Base-by-base conservation (phyloP, 2,329 filamentous ascomycete genomes). In the Blumeria hordei region DNA sequence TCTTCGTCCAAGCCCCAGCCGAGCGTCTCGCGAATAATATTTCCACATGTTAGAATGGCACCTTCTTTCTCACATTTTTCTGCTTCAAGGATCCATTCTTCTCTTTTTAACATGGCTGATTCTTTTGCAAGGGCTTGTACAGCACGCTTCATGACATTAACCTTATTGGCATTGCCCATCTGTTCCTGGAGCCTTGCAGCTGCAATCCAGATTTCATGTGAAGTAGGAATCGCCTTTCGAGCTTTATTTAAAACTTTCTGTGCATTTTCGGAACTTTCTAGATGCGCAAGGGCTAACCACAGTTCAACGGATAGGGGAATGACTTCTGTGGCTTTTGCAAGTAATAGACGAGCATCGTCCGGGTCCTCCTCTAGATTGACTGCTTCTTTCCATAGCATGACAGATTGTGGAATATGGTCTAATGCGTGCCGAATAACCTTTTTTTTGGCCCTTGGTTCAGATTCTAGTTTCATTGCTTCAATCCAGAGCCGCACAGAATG, bases 361-460 rank as follows among this genome's bases (percentile, higher is more conserved):
- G 84, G 78, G 61, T 94, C 83, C 63, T 95, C 90, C 64, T 96
- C 92, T 55, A 96, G 71, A 62, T 96, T 96, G 59, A 98, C 90
- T 5, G 90, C 83, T 65, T 93, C 88, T 66, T 96, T 98, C 92
- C 92, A 98, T n/a, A 98, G 76, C 44, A 85, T 83, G 51, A 96
- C 92, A 0, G 90, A 96, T 64, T 94, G 87, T 0, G 88, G 88
- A 43, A 95, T 85, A 63, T 94, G 83, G 62, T 96, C 86, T 47
- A 98, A 74, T 0, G 92, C 93, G 64, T 93, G 85, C 55, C 88
- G 78, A 36, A 95, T 80, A 7, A 98, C 92, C 64, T 88, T 81
- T 70, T 96, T 96, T 69, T 93, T 94, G 10, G 87, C 85, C 57
- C 82, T 77, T 0, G 79, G 71, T 51, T 94, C 83, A 7, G 80